Percentiles rank a stretch among this genome's conserved stretches.
Conservation (phyloP, 352 stramenopile genomes). For the Phytopythium boreale region DNA sequence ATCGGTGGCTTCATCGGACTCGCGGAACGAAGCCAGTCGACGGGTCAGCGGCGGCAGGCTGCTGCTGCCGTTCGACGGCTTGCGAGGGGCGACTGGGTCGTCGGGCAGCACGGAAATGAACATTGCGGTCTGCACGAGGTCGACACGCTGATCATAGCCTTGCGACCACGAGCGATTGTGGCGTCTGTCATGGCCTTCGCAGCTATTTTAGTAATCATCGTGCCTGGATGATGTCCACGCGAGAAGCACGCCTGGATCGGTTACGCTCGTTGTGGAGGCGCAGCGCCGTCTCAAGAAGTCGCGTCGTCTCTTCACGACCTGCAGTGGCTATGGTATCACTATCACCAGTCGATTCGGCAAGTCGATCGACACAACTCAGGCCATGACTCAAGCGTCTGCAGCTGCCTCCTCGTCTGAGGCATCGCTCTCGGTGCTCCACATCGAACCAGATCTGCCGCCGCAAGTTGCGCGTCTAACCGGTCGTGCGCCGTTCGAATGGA, state of each 20-base stretch:
- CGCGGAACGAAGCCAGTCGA: not conserved
- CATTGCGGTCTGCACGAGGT: not conserved
- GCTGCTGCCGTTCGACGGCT: not conserved
- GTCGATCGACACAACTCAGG: not conserved
- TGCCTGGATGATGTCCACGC: no score
- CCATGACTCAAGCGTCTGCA: not conserved
- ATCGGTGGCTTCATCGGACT: not conserved
- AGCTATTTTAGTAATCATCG: not conserved
- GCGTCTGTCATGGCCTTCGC: not conserved
- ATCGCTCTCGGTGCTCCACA: not conserved
- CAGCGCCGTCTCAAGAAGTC: not conserved
- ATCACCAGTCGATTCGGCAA: not conserved
- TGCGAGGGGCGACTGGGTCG: not conserved
- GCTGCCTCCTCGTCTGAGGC: not conserved
- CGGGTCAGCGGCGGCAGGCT: not conserved
- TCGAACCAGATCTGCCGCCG: slow-evolving; percentile 2
- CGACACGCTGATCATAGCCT: not conserved
- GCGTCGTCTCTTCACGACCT: not conserved
- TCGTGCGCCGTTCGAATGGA: slow-evolving; percentile 7
- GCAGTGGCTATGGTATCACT: no score
- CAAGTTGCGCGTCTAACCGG: slow-evolving; percentile 7
- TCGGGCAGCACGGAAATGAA: not conserved
- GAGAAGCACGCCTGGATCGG: no score
- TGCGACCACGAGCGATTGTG: not conserved
- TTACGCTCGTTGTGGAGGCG: not conserved